Base-by-base conservation (phyloP, 176 grass and related monocot genomes). In the Musa schizocarpa region DNA sequence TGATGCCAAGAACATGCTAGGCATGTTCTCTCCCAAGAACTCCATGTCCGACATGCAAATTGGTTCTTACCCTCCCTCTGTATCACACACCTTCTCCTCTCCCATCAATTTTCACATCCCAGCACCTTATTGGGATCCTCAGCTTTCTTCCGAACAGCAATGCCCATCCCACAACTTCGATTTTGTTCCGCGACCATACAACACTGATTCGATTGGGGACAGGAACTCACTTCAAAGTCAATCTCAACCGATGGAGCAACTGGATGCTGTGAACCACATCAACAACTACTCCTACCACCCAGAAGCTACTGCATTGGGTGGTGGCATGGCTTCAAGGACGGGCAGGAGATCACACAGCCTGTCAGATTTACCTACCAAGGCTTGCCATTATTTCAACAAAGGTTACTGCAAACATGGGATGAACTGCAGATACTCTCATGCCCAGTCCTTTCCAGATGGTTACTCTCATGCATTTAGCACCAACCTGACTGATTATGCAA, bases 311-410 rank as follows among this genome's bases (percentile, higher is more conserved):
- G 16, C 20, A 50, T 78, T 76, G 76, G 56, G 54, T 75, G 80
- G 77, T 49, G 55, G 74, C 57, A 2, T 65, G 69, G 1, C 74
- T 68, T 13, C 52, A 17, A 14, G 27, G 21, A 68, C n/a, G 73
- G 81, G 25, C 66, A 61, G 16, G 52, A 68, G 54, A 77, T 78
- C 14, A 20, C 81, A 56, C 73, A 84, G 27, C 68, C 68, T 1
- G 74, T 75, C 58, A 74, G 82, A 68, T 53, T 52, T 87, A 19
- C 20, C 77, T 19, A 34, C 74, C 58, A 86, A 82, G 1, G 65
- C 80, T 27, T 98, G 90, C 75, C 86, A 93, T 56, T 98, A 93
- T 77, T 96, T 92, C 81, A 65, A 77, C 65, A 96, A 90, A 43
- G 93, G 90, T 43, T 80, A 76, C 13, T 96, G 93, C 83, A 96